Evolutionary conservation across 108 stramenopile genomes (phyloP), one percentile per base, ranked within the genome.

Genomic region (Seminavis robusta): DNA sequence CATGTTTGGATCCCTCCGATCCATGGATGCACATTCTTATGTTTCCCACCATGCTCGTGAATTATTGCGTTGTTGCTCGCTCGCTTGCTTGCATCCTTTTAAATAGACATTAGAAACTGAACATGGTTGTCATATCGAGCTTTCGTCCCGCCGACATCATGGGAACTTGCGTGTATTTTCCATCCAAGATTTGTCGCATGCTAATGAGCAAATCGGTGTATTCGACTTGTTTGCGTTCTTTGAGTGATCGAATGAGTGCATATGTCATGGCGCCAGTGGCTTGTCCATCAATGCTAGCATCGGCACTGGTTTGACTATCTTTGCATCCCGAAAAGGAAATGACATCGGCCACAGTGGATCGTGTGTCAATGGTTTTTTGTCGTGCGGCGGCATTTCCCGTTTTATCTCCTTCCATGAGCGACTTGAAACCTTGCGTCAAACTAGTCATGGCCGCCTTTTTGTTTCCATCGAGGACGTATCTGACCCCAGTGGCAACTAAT

Each of bases 251-350:
- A 24, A 84, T 71, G 21, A 80, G 41, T 13, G 83, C 79, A 52
- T 77, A 77, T 4, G 80, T 71, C 68, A 74, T 76, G 17, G 83
- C 84, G 0, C 81, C 81, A 16, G 68, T 70, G 2, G 78, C 78
- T 21, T 72, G 40, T 8, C 66, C 67, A 41, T 42, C 29, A 37
- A 71, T 80, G 67, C 32, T 69, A 28, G 76, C 80, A 54, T 87
- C 86, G 10, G 84, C 81, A 11, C 73, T 75, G 33, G 83, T 85
- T 65, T 86, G 83, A 23, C 42, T 45, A 59, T 86, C 84, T 27
- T 63, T 73, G 59, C 84, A 86, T 23, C 84, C 84, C 5, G 77
- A 79, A 54, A 84, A 80, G 33, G 51, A 52, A 44, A 76, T 76
- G 27, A 76, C 66, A 44, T 65, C 68, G 28, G 73, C 68, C 45